Evolutionary conservation across 2,329 filamentous ascomycete species (phyloP).

Genomic region (Pestalotiopsis sp.): DNA sequence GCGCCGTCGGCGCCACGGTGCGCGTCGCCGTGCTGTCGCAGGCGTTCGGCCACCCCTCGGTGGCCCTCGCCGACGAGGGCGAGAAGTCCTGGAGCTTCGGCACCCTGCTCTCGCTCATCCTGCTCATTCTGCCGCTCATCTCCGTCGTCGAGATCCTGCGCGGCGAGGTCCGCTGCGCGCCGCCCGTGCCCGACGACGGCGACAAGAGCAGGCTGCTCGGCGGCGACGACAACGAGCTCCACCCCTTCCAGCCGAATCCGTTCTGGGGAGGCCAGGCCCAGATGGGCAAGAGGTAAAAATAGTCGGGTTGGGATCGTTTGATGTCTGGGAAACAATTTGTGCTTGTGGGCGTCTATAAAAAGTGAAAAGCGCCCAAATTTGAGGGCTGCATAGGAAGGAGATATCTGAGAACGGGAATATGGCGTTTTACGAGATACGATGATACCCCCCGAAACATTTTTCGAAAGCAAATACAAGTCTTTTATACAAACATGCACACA

Average conservation of each 20-base stretch:
- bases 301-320: background rate
- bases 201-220: slow-evolving; percentile 2
- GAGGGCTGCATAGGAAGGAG: background rate
- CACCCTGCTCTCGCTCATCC: slow-evolving; percentile 60
- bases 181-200: slow-evolving; percentile 23
- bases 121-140: slow-evolving; percentile 62
- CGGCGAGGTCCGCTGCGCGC: slow-evolving; percentile 40
- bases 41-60: slow-evolving; percentile 58
- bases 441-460: background rate
- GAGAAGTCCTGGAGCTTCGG: slow-evolving; percentile 67
- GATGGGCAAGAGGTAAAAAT: background rate
- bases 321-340: background rate
- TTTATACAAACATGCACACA: background rate
- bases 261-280: slow-evolving; percentile 3
- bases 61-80: slow-evolving; percentile 51
- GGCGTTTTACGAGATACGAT: background rate
- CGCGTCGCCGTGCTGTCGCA: slow-evolving; percentile 61
- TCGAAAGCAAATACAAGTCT: background rate
- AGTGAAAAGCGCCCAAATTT: background rate
- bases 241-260: slow-evolving; percentile 8
- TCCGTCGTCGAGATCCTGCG: slow-evolving; percentile 61
- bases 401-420: background rate
- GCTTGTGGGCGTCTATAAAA: background rate
- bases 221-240: background rate
- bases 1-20: slow-evolving; percentile 60